Base-by-base conservation (phyloP, 768 basidiomycete genomes). In the Amanita pseudoporphyria region DNA sequence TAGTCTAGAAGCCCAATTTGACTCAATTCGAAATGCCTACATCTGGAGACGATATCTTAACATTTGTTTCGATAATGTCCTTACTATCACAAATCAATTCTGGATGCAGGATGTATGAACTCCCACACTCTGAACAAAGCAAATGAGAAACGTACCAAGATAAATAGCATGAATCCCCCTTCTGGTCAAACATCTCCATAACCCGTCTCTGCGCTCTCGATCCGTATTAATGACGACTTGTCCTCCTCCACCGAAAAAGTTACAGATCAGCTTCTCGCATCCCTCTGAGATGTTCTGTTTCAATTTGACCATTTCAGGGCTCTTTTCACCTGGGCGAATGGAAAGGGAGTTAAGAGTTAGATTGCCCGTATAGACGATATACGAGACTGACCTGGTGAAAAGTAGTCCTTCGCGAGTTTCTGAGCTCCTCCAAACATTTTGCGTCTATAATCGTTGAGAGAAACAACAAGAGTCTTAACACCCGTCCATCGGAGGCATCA, bases 1-100 rank as follows among this genome's bases (percentile, higher is more conserved):
- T n/a, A n/a, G n/a, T n/a, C n/a, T n/a, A n/a, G n/a, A n/a, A n/a
- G 2, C 6, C 21, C 16, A 49, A 12, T 16, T 16, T 14, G 21
- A 39, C 10, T n/a, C 16, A 21, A 18, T 22, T 28, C 5, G 10
- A 22, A 6, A n/a, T n/a, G 7, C 12, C 31, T 59, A 93, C 94
- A 64, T 99, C 95, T 3, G 95, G 96, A 12, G 95, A 97, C 7
- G 94, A 96, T 43, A 99, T 89, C 76, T 99, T 97, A n/a, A n/a
- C n/a, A n/a, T n/a, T n/a, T n/a, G n/a, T n/a, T n/a, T n/a, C n/a
- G n/a, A n/a, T n/a, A n/a, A 98, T 85, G 53, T 94, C 89, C 52
- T 85, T 79, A 58, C 92, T 84, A 61, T 93, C 89, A 62, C 96
- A 98, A 12, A 89, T 59, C 18, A 87, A 87, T 65, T 99, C 95